Evolutionary conservation across 805 yeast species (phyloP).

Genomic region (Priceomyces haplophilus): DNA sequence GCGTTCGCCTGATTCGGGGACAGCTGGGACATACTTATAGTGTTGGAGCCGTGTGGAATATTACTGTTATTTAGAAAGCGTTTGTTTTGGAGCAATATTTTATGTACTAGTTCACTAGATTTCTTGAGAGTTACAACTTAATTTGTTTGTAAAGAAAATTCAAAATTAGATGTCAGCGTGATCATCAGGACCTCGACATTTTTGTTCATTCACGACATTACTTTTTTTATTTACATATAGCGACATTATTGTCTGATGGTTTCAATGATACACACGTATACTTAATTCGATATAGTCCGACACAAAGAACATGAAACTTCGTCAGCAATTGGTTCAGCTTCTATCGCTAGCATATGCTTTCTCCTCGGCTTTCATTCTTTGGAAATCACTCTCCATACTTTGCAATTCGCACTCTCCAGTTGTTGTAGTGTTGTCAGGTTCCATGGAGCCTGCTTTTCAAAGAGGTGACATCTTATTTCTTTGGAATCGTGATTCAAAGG

Average conservation of each 20-base stretch:
- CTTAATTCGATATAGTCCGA: neutral
- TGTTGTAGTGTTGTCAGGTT: slow-evolving; percentile 95
- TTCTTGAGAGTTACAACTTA: neutral
- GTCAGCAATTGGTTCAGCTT: slow-evolving; percentile 60
- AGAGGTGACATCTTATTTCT: slow-evolving; percentile 91
- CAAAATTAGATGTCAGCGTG: neutral
- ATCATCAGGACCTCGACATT: too few relatives aligned
- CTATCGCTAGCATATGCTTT: slow-evolving; percentile 75
- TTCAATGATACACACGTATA: neutral
- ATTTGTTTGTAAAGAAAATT: neutral
- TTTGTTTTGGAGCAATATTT: neutral
- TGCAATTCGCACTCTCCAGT: slow-evolving; percentile 88
- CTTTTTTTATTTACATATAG: too few relatives aligned
- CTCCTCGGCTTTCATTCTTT: slow-evolving; percentile 85
- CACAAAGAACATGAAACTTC: slow-evolving; percentile 48
- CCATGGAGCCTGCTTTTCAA: slow-evolving; percentile 99
- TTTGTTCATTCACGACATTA: neutral
- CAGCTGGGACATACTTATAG: neutral
- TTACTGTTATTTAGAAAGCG: neutral
- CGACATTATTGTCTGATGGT: neutral
- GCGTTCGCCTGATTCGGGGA: neutral
- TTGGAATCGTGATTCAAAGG: slow-evolving; percentile 74
- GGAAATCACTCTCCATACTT: slow-evolving; percentile 76
- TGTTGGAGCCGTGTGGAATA: neutral
- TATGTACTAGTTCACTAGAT: neutral